phyloP scores from a whole-genome alignment of 1,284 basidiomycete species.

The Sporisorium scitamineum region DNA sequence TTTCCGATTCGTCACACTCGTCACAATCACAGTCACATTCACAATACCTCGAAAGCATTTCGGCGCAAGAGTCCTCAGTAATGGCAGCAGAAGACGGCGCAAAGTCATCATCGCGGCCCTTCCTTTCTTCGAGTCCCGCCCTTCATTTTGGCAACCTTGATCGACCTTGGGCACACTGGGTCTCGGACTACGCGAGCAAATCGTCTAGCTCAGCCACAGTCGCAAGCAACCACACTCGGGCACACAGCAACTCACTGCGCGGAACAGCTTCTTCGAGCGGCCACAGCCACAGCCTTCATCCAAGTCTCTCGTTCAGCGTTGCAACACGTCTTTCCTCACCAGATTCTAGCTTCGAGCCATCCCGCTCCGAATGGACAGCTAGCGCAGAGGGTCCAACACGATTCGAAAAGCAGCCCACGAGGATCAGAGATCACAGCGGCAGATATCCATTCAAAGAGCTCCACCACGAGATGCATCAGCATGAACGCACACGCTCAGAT shows the following conservation, averaged over 20 bases:
- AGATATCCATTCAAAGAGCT: background rate
- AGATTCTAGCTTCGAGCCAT: background rate
- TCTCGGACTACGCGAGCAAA: background rate
- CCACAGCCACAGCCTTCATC: background rate
- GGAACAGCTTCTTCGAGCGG: background rate
- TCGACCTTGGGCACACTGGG: conserved; percentile 9
- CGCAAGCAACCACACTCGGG: background rate
- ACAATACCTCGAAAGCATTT: background rate
- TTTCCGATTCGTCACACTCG: background rate
- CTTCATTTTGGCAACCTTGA: conserved; percentile 9
- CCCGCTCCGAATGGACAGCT: background rate
- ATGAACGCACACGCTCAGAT: background rate
- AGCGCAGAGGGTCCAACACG: background rate
- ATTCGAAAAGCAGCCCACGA: background rate
- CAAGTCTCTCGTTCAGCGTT: conserved; percentile 12
- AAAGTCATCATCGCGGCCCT: background rate
- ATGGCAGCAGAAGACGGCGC: background rate
- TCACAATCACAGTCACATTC: background rate
- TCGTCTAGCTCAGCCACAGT: background rate
- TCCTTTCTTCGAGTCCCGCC: conserved; percentile 13
- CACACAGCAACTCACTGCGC: conserved; percentile 1
- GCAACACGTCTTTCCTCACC: conserved; percentile 8
- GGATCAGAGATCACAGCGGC: background rate
- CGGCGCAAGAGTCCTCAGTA: background rate
- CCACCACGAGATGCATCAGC: background rate